These are phyloP conservation scores for Globisporangium radiosum DNA, from an alignment of 352 stramenopile species.

Conservation along the genomic window DNA sequence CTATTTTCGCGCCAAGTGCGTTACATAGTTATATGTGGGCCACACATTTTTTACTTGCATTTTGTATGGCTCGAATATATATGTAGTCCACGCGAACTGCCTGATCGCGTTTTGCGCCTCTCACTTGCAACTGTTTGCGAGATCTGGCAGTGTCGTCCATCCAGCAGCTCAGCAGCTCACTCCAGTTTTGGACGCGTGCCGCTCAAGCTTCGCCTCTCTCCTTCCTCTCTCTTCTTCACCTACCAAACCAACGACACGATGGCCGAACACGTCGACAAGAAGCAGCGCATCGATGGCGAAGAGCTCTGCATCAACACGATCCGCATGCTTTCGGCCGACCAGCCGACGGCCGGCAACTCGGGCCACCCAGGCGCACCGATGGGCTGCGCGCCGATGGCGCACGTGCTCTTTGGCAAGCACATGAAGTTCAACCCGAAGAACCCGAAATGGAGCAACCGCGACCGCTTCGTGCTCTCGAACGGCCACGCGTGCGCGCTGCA, in stretches of 20 bases:
- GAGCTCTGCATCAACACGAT: constrained; percentile 97
- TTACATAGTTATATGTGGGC: too few species aligned
- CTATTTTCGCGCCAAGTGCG: too few species aligned
- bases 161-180: constrained; percentile 14
- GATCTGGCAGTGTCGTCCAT: too few species aligned
- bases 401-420: constrained; percentile 93
- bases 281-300: constrained; percentile 70
- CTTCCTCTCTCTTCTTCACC: background rate
- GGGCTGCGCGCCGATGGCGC: constrained; percentile 98
- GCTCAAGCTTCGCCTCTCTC: constrained; percentile 21
- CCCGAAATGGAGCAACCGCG: constrained; percentile 91
- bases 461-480: constrained; percentile 99
- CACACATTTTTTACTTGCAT: too few species aligned
- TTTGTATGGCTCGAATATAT: too few species aligned
- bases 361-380: constrained; percentile 98
- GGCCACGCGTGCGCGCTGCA: constrained; percentile 98
- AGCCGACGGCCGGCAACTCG: constrained; percentile 96
- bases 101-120: too few species aligned
- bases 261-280: constrained; percentile 79
- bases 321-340: constrained; percentile 95
- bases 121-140: too few species aligned
- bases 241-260: constrained; percentile 23
- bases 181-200: constrained; percentile 31
- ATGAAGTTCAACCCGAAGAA: constrained; percentile 88
- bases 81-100: too few species aligned